Evolutionary conservation across 2,329 filamentous ascomycete species (phyloP), one percentile per base, ranked within the genome.

Genomic region (Metarhizium anisopliae): DNA sequence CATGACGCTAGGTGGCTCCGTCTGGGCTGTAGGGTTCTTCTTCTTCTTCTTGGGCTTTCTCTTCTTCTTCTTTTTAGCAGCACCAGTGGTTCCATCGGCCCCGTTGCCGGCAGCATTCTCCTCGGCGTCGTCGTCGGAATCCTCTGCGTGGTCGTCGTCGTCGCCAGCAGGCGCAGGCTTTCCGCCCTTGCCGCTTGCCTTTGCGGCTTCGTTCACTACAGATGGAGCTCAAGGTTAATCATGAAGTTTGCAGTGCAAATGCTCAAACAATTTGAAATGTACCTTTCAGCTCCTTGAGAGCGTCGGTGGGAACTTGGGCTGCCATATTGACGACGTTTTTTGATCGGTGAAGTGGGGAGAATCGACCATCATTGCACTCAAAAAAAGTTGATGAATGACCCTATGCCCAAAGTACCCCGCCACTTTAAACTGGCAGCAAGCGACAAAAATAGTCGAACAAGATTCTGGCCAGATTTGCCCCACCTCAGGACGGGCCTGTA

Each of bases 41-140:
- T 89, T 88, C 79, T 85, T 87, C 78, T 85, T 89, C 78, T 87
- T 89, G 77, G 90, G 90, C 77, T 90, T 90, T 77, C 89, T 90
- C 73, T 89, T 89, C 70, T 84, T 86, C 65, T 79, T 71, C 63
- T 74, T 74, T 59, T 72, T 72, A 55, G 67, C 64, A 11, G 60
- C 66, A 20, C 63, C 69, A 60, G 72, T 72, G 6, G 70, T 70
- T 13, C 64, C 71, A n/a, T 69, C 71, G 36, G 70, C 72, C 18
- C 61, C 66, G 29, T 58, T 61, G 43, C 61, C 62, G 20, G 58
- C 59, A 20, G 59, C 73, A 32, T 75, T 74, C 29, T 76, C 74
- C 35, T 78, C 79, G 29, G 75, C 77, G 8, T 80, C 79, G 50
- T 81, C 78, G 40, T 78, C 79, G 16, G 78, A 80, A 56, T 80